phyloP scores from a whole-genome alignment of 768 basidiomycete species.

The Pulveroboletus sp. region DNA sequence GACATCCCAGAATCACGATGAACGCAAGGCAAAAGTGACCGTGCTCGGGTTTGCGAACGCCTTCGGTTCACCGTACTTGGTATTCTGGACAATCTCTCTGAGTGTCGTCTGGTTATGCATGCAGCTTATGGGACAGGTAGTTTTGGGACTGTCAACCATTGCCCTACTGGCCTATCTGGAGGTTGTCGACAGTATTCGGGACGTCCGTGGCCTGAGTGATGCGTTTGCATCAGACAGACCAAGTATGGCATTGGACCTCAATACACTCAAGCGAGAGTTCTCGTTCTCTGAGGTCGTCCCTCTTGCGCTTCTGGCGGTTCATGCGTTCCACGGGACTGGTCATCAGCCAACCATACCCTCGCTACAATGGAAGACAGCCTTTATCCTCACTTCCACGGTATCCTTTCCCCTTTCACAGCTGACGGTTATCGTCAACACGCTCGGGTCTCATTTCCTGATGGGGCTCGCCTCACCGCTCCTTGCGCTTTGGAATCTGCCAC shows the following conservation, averaged over 20 bases:
- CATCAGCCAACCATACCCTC: conserved; percentile 88
- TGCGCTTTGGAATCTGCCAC: conserved; percentile 80
- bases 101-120: conserved; percentile 48
- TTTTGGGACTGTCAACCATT: conserved; percentile 57
- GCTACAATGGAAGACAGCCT: conserved; percentile 94
- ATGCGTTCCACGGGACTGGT: conserved; percentile 83
- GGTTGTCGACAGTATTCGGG: conserved; percentile 74
- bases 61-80: conserved; percentile 80
- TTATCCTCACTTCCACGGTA: conserved; percentile 68
- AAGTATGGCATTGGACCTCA: conserved; percentile 36
- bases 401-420: conserved; percentile 69
- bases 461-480: conserved; percentile 68
- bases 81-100: conserved; percentile 72
- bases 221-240: conserved; percentile 48
- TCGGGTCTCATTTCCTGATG: conserved; percentile 65
- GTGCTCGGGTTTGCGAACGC: conserved; percentile 88
- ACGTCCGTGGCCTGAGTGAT: conserved; percentile 51
- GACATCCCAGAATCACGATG: conserved; percentile 15
- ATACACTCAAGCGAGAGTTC: conserved; percentile 32
- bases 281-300: conserved; percentile 67
- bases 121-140: conserved; percentile 81
- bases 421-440: conserved; percentile 71
- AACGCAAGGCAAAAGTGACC: conserved; percentile 41
- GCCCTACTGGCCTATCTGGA: conserved; percentile 77
- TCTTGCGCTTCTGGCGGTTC: conserved; percentile 69